Evolutionary conservation across 352 stramenopile genomes (phyloP), one percentile per base, ranked within the genome.

Genomic region (Globisporangium irregulare): DNA sequence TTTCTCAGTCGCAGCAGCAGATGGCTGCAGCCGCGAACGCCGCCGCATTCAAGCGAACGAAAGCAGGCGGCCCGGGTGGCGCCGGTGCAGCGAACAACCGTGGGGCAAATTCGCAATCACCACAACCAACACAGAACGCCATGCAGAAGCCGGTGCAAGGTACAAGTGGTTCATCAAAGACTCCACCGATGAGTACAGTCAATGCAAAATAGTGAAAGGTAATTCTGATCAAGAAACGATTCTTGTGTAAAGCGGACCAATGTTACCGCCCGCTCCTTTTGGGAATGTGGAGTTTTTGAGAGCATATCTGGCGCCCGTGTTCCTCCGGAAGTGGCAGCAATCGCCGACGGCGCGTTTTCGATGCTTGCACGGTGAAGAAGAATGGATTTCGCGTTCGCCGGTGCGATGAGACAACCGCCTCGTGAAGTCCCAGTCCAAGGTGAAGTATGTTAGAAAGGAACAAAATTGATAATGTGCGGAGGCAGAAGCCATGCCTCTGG

Each of bases 101-200:
- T 25, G 79, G 82, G 20, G 76, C 79, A 38, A 82, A 71, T 64
- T 63, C 78, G 41, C 79, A 87, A 70, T 79, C 79, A 50, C 79
- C 84, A 36, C 80, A 87, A 64, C 66, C 83, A 1, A 81, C 76
- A 64, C 70, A 79, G 59, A 82, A 76, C 58, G 67, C 73, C 32
- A 89, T 93, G 79, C 84, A 88, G 68, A 94, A 94, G 69, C 77
- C 85, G 62, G 81, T 84, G 53, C 74, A 80, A 77, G 83, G 84
- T 72, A 70, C 77, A 59, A 80, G 81, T 76, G 84, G 82, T 67
- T 87, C 86, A 55, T 91, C 83, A 59, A 94, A 94, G 80, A 92
- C 86, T 71, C 86, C 86, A 72, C 85, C 86, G 60, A 91, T 94
- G 84, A 91, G 86, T 82, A 86, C 86, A 75, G 86, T 94, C 63